These are phyloP conservation scores for Xylaria curta DNA, from an alignment of 495 filamentous ascomycete genomes.

Conservation along the genomic window DNA sequence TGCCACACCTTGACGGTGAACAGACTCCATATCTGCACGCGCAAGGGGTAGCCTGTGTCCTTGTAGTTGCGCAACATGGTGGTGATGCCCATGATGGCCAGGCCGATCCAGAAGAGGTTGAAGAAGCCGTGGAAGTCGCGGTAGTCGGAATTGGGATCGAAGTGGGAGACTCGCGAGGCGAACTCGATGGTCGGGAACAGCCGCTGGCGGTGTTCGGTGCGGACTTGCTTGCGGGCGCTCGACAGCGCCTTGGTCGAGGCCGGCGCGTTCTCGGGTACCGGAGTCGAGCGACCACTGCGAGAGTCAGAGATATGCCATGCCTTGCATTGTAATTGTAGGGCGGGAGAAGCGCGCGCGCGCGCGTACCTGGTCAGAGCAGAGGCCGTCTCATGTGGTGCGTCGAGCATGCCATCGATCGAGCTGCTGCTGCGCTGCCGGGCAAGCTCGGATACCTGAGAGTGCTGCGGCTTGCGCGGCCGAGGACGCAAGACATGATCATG, in stretches of 20 bases:
- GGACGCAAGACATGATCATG: slow-evolving; percentile 50
- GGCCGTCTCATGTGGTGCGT: slow-evolving; percentile 38
- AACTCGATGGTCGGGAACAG: slow-evolving; percentile 97
- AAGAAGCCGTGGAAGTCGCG: slow-evolving; percentile 97
- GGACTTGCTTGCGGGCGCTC: slow-evolving; percentile 80
- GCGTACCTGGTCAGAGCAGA: slow-evolving; percentile 50
- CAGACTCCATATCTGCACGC: slow-evolving; percentile 82
- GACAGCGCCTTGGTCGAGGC: slow-evolving; percentile 87
- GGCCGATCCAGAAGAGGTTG: slow-evolving; percentile 93
- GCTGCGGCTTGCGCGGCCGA: slow-evolving; percentile 51
- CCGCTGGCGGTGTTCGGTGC: slow-evolving; percentile 79
- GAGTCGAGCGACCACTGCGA: slow-evolving; percentile 83
- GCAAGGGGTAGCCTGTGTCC: slow-evolving; percentile 86
- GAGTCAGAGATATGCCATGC: slow-evolving; percentile 4
- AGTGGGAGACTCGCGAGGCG: slow-evolving; percentile 91
- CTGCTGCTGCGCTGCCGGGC: slow-evolving; percentile 40
- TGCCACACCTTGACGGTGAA: slow-evolving; percentile 89
- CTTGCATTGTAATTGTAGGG: neutral
- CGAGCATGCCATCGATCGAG: slow-evolving; percentile 43
- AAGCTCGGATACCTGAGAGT: slow-evolving; percentile 47
- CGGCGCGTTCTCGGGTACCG: slow-evolving; percentile 86
- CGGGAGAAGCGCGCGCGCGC: neutral
- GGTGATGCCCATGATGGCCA: slow-evolving; percentile 96
- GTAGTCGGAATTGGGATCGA: slow-evolving; percentile 91
- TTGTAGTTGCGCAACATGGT: slow-evolving; percentile 90